Evolutionary conservation across 495 filamentous ascomycete genomes (phyloP).

Genomic region (Penicillium diatomitis): DNA sequence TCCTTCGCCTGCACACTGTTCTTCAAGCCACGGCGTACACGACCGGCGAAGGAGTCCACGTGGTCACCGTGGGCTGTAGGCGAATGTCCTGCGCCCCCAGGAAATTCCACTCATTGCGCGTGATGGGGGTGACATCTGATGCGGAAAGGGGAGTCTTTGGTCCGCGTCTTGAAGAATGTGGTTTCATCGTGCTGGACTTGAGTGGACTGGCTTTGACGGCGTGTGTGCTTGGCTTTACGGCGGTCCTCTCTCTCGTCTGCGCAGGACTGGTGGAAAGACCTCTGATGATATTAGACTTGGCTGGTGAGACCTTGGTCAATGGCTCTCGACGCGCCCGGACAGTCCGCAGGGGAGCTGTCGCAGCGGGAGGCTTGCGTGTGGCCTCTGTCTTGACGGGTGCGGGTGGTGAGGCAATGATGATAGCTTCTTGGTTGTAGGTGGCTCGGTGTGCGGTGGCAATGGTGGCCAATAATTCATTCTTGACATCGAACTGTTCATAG

Average conservation of each 20-base stretch:
- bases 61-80: constrained; percentile 28
- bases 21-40: constrained; percentile 30
- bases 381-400: not conserved
- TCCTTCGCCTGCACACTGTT: not conserved
- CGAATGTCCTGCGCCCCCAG: constrained; percentile 26
- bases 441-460: constrained; percentile 49
- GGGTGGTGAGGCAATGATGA: constrained; percentile 23
- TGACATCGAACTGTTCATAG: constrained; percentile 53
- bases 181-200: not conserved
- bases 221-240: not conserved
- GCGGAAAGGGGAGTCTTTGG: constrained; percentile 38
- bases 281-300: too few species aligned
- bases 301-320: not conserved
- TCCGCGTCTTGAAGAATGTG: constrained; percentile 18
- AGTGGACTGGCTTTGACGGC: not conserved
- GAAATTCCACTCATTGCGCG: constrained; percentile 40
- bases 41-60: constrained; percentile 36
- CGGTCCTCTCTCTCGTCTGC: not conserved
- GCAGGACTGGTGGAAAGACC: too few species aligned
- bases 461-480: constrained; percentile 42
- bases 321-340: not conserved
- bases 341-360: constrained; percentile 1
- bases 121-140: constrained; percentile 40
- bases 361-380: constrained; percentile 14
- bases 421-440: constrained; percentile 43